Evolutionary conservation across 1,284 basidiomycete genomes (phyloP).

Genomic region (Rhodotorula sp.): DNA sequence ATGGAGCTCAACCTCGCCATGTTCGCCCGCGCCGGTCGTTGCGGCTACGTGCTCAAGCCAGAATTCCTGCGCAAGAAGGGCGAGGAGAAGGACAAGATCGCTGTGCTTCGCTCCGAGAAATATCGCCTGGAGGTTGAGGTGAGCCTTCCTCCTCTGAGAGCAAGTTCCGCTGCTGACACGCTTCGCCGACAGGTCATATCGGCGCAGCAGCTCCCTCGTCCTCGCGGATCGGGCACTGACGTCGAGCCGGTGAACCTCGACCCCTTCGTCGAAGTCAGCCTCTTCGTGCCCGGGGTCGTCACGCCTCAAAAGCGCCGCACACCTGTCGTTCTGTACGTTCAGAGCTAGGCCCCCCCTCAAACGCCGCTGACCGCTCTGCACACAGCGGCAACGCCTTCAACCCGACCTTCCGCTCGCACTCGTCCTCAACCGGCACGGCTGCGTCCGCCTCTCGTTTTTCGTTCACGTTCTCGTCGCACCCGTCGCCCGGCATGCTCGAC

Average conservation of each 20-base stretch:
- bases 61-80: constrained; percentile 63
- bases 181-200: constrained; percentile 66
- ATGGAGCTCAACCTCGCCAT: constrained; percentile 91
- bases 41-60: constrained; percentile 91
- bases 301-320: constrained; percentile 25
- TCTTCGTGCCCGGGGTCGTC: constrained; percentile 65
- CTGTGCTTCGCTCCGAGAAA: constrained; percentile 58
- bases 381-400: constrained; percentile 76
- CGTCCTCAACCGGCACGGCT: constrained; percentile 48
- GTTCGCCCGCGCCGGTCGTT: constrained; percentile 81
- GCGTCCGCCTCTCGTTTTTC: constrained; percentile 65
- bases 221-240: constrained; percentile 60
- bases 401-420: constrained; percentile 67
- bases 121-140: constrained; percentile 67
- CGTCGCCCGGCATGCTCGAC: constrained; percentile 68
- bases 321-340: constrained; percentile 29
- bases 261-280: constrained; percentile 73
- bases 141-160: constrained; percentile 21
- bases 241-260: constrained; percentile 63
- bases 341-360: neutral
- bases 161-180: neutral
- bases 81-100: constrained; percentile 57
- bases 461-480: constrained; percentile 65
- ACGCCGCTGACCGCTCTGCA: constrained; percentile 1
- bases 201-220: constrained; percentile 84